Evolutionary conservation across 192 early-diverging fungal species (phyloP), one percentile per base, ranked within the genome.

Genomic region (Podila epigama): DNA sequence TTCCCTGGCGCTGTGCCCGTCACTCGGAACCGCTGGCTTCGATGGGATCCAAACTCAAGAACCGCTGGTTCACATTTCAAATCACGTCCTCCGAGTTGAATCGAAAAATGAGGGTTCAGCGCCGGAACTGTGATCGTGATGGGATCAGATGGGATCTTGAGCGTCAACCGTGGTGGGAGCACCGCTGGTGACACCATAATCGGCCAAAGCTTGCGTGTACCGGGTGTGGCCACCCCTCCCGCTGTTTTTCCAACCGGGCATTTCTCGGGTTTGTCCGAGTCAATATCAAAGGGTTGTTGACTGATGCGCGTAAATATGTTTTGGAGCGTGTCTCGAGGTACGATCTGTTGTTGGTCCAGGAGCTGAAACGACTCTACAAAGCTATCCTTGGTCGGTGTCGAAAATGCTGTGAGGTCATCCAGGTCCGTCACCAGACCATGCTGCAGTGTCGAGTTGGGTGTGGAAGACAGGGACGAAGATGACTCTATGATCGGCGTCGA

Each of bases 81-180:
- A 56, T 91, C 89, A n/a, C 83, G 79, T 28, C 89, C 90, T 32
- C 85, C 70, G 10, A 91, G 57, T 54, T 83, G 82, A 42, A 91
- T 88, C 25, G 86, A 85, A 18, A 91, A 66, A 15, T 81, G 81
- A 1, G 86, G 80, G 52, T 90, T 87, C 3, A 86, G 63, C 4
- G 57, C 66, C 9, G 90, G 89, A 29, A 91, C 85, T 5, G 75
- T 82, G 28, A 91, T 80, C 9, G 70, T 80, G 59, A 91, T 89
- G 0, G 78, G 79, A 18, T 81, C 69, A 1, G 86, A 89, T 11
- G 86, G 75, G 4, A 86, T 78, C 31, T 85, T 82, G 31, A 86
- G 72, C 1, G 86, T 90, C 51, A 91, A 60, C 3, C 87, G 71
- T 12, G 83, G 81, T 0, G 90, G 90, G 10, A 91, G 79, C 5